Evolutionary conservation across 345 rosid species (phyloP).

Genomic region (Gossypium sturtianum): DNA sequence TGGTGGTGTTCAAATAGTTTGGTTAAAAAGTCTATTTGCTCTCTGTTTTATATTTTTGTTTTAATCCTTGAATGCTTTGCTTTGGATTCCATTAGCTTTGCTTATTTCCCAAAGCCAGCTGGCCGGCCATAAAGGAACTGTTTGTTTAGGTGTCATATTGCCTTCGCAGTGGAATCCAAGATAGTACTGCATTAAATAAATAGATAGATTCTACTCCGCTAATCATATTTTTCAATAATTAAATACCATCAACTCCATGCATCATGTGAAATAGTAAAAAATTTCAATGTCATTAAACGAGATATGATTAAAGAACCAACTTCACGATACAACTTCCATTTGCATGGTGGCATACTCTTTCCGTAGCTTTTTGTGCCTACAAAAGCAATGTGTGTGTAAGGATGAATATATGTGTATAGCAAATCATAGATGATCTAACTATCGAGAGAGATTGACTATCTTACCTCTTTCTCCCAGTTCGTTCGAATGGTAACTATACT

Average conservation of each 20-base stretch:
- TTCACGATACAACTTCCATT: background rate
- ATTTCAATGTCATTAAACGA: background rate
- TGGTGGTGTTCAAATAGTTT: background rate
- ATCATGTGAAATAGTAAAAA: background rate
- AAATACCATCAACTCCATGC: background rate
- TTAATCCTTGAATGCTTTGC: background rate
- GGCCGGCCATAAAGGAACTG: no score
- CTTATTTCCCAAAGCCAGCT: background rate
- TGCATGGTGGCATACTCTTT: constrained; percentile 14
- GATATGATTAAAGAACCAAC: background rate
- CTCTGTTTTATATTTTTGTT: background rate
- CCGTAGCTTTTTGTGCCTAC: constrained; percentile 34
- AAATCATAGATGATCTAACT: background rate
- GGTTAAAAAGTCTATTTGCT: background rate
- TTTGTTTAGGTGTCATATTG: no score
- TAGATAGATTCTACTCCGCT: background rate
- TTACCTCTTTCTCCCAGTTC: background rate
- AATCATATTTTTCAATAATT: background rate
- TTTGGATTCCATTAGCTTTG: background rate
- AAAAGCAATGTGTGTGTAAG: background rate
- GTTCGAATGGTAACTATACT: background rate
- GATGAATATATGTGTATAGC: background rate
- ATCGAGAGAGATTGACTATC: background rate
- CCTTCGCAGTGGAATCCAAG: no score
- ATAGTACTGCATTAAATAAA: no score